Percentiles rank a stretch among this genome's conserved stretches.
Conservation (phyloP, 345 rosid genomes). For the Jatropha curcas region DNA sequence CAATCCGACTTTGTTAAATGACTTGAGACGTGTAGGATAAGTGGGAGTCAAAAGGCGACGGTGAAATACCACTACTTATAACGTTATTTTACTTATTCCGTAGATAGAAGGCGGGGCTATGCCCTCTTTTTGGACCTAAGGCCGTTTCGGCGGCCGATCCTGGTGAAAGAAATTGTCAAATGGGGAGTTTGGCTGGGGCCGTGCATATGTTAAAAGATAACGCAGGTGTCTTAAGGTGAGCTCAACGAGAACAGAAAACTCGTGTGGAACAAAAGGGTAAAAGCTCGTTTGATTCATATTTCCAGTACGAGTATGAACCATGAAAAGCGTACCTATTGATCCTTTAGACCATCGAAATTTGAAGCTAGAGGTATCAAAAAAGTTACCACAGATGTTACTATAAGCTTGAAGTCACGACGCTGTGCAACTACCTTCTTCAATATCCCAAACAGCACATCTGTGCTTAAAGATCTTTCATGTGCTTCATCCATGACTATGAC, state of each 20-base stretch:
- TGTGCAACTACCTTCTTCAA: conserved; percentile 92
- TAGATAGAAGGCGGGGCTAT: not conserved
- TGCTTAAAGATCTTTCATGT: conserved; percentile 91
- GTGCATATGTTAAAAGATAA: too few relatives aligned
- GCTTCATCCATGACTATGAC: conserved; percentile 99
- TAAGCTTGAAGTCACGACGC: conserved; percentile 96
- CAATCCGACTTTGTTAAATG: too few relatives aligned
- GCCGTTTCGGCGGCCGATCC: not conserved
- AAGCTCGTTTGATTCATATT: not conserved
- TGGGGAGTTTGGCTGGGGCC: conserved; percentile 35
- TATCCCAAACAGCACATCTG: conserved; percentile 95
- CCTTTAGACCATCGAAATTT: not conserved
- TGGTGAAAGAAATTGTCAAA: conserved; percentile 17
- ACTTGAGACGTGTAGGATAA: too few relatives aligned
- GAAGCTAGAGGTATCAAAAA: not conserved
- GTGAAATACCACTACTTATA: not conserved
- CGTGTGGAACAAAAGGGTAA: conserved; percentile 29
- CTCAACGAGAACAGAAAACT: conserved; percentile 32
- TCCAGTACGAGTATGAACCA: not conserved
- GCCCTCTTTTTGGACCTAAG: conserved; percentile 6
- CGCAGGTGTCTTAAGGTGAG: conserved; percentile 40
- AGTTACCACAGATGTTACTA: conserved; percentile 72
- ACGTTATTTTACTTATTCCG: not conserved
- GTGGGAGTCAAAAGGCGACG: too few relatives aligned
- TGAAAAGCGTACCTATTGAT: not conserved